Evolutionary conservation across 345 rosid species (phyloP).

Genomic region (Raphanus sativus): DNA sequence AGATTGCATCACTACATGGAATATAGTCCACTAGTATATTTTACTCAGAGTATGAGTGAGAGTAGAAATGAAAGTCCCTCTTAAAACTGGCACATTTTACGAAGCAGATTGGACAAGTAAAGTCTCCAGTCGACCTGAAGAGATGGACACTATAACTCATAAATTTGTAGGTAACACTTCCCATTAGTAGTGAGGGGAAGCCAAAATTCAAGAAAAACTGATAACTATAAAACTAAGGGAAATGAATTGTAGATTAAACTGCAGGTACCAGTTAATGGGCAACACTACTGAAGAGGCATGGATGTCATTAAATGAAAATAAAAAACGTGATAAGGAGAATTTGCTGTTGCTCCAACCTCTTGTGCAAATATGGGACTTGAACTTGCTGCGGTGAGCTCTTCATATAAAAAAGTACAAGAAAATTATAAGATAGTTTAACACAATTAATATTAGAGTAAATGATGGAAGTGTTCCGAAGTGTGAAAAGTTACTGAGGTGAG

Average conservation of each 20-base stretch:
- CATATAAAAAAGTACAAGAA: conserved; percentile 15
- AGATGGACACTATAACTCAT: not conserved
- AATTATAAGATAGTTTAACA: conserved; percentile 14
- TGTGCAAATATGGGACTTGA: conserved; percentile 75
- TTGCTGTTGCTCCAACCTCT: conserved; percentile 84
- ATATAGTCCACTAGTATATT: no score
- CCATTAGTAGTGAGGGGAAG: not conserved
- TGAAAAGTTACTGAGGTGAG: conserved; percentile 51
- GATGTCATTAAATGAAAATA: conserved; percentile 60
- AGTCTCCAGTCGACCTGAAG: conserved; percentile 55
- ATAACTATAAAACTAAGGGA: conserved; percentile 3
- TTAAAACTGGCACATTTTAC: conserved; percentile 91
- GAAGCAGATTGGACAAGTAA: conserved; percentile 95
- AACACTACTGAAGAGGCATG: conserved; percentile 62
- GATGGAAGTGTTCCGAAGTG: conserved; percentile 32
- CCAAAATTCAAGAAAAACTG: conserved; percentile 6
- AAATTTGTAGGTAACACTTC: conserved; percentile 7
- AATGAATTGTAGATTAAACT: conserved; percentile 36
- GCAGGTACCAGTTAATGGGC: conserved; percentile 71
- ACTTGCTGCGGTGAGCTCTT: conserved; percentile 68
- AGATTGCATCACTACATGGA: no score
- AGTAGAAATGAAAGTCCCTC: conserved; percentile 45
- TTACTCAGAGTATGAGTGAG: not conserved
- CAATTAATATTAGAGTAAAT: not conserved
- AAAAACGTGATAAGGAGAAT: conserved; percentile 60